phyloP scores from a whole-genome alignment of 129 eudicot genomes.

The Heracleum sosnowskyi region DNA sequence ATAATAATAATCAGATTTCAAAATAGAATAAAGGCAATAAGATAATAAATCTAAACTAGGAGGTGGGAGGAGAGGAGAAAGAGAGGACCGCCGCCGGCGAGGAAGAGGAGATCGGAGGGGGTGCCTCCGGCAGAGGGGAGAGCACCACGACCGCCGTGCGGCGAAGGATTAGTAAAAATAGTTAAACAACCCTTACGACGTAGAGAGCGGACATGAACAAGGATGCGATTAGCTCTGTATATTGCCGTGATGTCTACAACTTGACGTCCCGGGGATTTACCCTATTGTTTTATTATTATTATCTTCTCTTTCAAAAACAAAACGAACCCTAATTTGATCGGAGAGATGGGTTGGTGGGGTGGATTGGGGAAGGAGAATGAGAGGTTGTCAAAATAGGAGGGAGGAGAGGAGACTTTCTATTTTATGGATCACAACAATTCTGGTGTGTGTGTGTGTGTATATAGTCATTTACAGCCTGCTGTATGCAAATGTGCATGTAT shows the following conservation, averaged over 20 bases:
- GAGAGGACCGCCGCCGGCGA: slow-evolving; percentile 73
- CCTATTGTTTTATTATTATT: not conserved
- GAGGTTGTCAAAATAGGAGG: not conserved
- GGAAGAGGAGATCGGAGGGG: slow-evolving; percentile 87
- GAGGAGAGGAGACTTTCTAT: too few species aligned
- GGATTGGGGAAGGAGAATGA: not conserved
- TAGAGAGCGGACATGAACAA: slow-evolving; percentile 50
- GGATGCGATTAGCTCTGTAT: slow-evolving; percentile 41
- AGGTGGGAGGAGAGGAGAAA: not conserved
- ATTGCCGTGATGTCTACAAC: slow-evolving; percentile 82
- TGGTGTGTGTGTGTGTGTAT: too few species aligned
- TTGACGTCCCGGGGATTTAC: slow-evolving; percentile 45
- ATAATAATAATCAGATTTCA: not conserved
- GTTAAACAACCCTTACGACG: slow-evolving; percentile 44
- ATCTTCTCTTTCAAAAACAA: fast-evolving
- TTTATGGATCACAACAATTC: too few species aligned
- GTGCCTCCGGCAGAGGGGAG: slow-evolving; percentile 85
- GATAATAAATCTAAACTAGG: slow-evolving; percentile 18
- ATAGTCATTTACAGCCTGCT: too few species aligned
- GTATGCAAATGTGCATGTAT: too few species aligned
- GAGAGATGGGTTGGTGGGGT: not conserved
- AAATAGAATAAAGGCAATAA: not conserved
- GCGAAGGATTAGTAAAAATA: slow-evolving; percentile 47
- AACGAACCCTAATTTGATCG: not conserved
- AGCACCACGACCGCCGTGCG: slow-evolving; percentile 96